Conservation (phyloP, 257 asterid genomes). For the Solanum lignicaule region DNA sequence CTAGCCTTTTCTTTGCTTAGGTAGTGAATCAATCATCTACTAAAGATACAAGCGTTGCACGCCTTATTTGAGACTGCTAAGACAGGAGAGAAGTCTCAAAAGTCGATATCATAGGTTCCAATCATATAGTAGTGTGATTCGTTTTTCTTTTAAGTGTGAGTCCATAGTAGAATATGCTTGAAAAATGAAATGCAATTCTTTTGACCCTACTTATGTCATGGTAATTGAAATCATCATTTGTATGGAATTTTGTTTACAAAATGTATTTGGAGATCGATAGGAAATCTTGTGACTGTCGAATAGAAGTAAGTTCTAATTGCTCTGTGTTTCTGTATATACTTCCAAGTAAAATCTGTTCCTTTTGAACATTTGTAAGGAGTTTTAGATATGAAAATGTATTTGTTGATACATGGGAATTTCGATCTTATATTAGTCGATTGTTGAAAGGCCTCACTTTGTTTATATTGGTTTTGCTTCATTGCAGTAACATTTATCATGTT, state of each 20-base stretch:
- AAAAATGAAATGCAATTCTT: background rate
- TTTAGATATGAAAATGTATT: background rate
- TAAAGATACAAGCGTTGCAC: background rate
- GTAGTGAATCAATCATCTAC: background rate
- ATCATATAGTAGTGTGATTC: background rate
- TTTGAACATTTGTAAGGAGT: background rate
- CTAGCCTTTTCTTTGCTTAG: background rate
- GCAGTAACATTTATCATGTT: slow-evolving; percentile 36
- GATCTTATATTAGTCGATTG: background rate
- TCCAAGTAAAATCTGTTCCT: background rate
- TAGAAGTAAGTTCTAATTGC: background rate
- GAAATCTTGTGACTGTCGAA: background rate
- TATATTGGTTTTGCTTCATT: background rate
- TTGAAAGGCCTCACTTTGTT: background rate
- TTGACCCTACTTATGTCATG: background rate
- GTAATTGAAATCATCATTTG: background rate
- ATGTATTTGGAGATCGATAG: background rate
- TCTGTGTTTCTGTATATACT: background rate
- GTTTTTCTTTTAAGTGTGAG: background rate
- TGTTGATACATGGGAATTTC: background rate
- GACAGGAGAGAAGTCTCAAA: background rate
- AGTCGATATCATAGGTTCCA: background rate
- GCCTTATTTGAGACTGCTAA: background rate
- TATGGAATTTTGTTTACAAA: background rate
- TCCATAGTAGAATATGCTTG: background rate